Percentiles rank a stretch among this genome's conserved stretches.
Evolutionary conservation across 2,329 filamentous ascomycete species (phyloP).

Genomic region (Alternaria incomplexa): DNA sequence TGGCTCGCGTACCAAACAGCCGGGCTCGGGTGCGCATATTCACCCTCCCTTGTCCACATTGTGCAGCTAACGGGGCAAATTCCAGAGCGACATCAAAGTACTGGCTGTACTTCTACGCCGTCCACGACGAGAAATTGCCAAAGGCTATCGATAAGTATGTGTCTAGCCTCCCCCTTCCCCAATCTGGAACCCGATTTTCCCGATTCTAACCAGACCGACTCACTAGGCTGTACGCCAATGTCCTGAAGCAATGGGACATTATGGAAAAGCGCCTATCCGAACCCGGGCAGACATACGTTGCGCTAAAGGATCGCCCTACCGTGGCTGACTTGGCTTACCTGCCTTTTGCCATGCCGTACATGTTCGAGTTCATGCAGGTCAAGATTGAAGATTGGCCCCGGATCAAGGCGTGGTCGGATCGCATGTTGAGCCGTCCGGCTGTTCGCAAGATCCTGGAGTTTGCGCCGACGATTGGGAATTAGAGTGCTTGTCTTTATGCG

Average conservation of each 20-base stretch:
- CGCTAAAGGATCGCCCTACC: conserved; percentile 44
- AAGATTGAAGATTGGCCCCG: conserved; percentile 41
- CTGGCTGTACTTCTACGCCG: conserved; percentile 41
- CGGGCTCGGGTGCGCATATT: conserved; percentile 28
- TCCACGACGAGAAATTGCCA: too few relatives aligned
- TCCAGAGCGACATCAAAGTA: conserved; percentile 40
- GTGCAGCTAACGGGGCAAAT: not conserved
- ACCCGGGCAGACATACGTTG: conserved; percentile 41
- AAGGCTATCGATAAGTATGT: too few relatives aligned
- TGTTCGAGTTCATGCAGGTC: conserved; percentile 45
- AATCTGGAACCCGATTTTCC: too few relatives aligned
- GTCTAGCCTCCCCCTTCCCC: too few relatives aligned
- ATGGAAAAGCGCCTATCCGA: conserved; percentile 17
- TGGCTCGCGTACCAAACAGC: conserved; percentile 50
- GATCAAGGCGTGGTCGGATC: conserved; percentile 32
- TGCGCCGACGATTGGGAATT: not conserved
- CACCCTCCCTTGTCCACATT: too few relatives aligned
- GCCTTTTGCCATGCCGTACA: conserved; percentile 49
- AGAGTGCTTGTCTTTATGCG: too few relatives aligned
- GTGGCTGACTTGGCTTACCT: conserved; percentile 47
- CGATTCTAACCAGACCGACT: too few relatives aligned
- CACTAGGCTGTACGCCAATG: not conserved
- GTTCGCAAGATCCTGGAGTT: not conserved
- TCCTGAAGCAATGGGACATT: conserved; percentile 19
- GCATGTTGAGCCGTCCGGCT: not conserved